Evolutionary conservation across 345 rosid species (phyloP).

Genomic region (Laguncularia racemosa): DNA sequence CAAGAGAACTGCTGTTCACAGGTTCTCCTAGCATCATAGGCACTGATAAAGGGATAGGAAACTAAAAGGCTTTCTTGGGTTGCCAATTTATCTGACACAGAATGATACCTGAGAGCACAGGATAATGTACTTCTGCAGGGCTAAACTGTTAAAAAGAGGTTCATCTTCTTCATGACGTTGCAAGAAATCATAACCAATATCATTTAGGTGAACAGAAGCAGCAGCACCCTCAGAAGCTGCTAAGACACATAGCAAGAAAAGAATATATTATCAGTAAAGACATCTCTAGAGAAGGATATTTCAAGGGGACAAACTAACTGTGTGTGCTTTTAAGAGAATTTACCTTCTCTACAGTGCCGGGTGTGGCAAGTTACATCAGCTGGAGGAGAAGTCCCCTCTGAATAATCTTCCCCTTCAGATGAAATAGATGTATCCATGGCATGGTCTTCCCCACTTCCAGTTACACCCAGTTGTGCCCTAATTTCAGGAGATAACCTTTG

Average conservation of each 20-base stretch:
- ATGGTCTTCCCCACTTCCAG: constrained; percentile 23
- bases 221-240: constrained; percentile 24
- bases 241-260: constrained; percentile 1
- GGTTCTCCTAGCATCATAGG: background rate
- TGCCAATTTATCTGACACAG: background rate
- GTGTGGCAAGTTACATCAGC: constrained; percentile 22
- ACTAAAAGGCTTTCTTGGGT: background rate
- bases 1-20: no score
- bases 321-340: background rate
- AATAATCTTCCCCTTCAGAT: constrained; percentile 36
- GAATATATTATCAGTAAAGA: background rate
- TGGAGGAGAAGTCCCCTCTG: constrained; percentile 18
- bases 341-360: constrained; percentile 24
- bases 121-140: constrained; percentile 75
- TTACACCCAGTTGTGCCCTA: constrained; percentile 10
- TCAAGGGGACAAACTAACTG: background rate
- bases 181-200: constrained; percentile 18
- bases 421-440: constrained; percentile 25
- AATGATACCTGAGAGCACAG: constrained; percentile 71
- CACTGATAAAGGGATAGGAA: background rate
- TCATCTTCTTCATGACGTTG: constrained; percentile 20
- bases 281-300: background rate
- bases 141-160: constrained; percentile 66
- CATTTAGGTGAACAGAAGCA: constrained; percentile 9
- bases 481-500: constrained; percentile 28